Evolutionary conservation across 148 eudicot genomes (phyloP).

Genomic region (Pharnaceum exiguum): DNA sequence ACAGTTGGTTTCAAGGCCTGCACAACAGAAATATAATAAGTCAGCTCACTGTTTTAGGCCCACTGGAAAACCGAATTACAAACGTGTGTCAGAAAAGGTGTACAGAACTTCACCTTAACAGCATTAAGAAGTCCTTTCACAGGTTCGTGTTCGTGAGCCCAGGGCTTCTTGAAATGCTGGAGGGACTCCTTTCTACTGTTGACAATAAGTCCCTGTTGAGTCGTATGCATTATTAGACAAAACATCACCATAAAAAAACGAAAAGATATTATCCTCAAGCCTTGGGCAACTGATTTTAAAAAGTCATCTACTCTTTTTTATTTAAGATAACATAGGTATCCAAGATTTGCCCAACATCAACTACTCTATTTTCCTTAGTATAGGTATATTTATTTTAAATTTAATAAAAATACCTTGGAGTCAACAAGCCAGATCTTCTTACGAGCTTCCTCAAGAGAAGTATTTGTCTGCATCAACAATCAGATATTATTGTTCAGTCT

Average conservation of each 20-base stretch:
- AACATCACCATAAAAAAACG: not conserved
- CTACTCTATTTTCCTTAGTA: too few species aligned
- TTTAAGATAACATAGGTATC: too few species aligned
- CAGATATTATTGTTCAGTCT: conserved; percentile 8
- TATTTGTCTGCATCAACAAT: conserved; percentile 52
- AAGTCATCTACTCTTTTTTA: too few species aligned
- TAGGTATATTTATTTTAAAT: too few species aligned
- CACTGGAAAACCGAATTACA: not conserved
- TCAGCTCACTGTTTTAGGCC: not conserved
- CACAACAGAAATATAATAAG: conserved; percentile 5
- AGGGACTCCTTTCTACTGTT: conserved; percentile 65
- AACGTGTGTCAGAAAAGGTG: not conserved
- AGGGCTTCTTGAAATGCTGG: conserved; percentile 90
- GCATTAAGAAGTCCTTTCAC: conserved; percentile 66
- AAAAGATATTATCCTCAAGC: not conserved
- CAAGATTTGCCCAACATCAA: too few species aligned
- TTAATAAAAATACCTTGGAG: too few species aligned
- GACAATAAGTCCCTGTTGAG: conserved; percentile 82
- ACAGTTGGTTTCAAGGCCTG: conserved; percentile 90
- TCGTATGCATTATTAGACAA: too few species aligned
- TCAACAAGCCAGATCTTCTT: conserved; percentile 91
- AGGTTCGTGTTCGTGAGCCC: conserved; percentile 98
- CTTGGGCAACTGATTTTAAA: too few species aligned
- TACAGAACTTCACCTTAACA: conserved; percentile 50
- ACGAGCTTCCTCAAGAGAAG: conserved; percentile 85